phyloP scores from a whole-genome alignment of 768 basidiomycete genomes.

The Tulasnella sp. region DNA sequence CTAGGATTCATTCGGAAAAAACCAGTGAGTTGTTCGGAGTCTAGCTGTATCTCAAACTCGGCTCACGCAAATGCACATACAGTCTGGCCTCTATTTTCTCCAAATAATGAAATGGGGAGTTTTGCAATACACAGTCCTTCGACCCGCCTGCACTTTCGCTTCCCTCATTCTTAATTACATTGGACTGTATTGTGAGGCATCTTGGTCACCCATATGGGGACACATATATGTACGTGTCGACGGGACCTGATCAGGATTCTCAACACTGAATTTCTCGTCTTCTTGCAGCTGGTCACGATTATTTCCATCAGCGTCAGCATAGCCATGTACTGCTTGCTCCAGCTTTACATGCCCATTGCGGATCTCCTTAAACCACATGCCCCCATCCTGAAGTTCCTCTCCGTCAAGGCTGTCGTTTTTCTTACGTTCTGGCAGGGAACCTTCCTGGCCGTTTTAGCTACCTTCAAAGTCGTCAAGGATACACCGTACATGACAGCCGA shows the following conservation, averaged over 20 bases:
- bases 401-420: slow-evolving; percentile 66
- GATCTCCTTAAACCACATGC: slow-evolving; percentile 42
- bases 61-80: background rate
- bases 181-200: slow-evolving; percentile 62
- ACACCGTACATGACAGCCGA: slow-evolving; percentile 59
- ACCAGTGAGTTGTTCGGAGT: slow-evolving; percentile 34
- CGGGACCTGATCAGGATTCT: background rate
- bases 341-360: slow-evolving; percentile 51
- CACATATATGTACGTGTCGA: slow-evolving; percentile 46
- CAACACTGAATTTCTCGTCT: background rate
- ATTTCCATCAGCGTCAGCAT: slow-evolving; percentile 61
- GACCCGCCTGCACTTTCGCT: slow-evolving; percentile 29
- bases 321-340: slow-evolving; percentile 69
- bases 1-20: slow-evolving; percentile 51
- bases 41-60: background rate
- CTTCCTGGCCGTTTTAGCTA: slow-evolving; percentile 42
- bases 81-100: slow-evolving; percentile 59
- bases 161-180: slow-evolving; percentile 48
- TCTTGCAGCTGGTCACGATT: slow-evolving; percentile 39
- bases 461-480: slow-evolving; percentile 51
- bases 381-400: slow-evolving; percentile 56
- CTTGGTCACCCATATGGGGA: slow-evolving; percentile 56
- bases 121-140: slow-evolving; percentile 57
- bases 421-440: slow-evolving; percentile 70
- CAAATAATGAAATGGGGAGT: slow-evolving; percentile 70